Evolutionary conservation across 2,329 filamentous ascomycete species (phyloP).

Genomic region (Aspergillus sp.): DNA sequence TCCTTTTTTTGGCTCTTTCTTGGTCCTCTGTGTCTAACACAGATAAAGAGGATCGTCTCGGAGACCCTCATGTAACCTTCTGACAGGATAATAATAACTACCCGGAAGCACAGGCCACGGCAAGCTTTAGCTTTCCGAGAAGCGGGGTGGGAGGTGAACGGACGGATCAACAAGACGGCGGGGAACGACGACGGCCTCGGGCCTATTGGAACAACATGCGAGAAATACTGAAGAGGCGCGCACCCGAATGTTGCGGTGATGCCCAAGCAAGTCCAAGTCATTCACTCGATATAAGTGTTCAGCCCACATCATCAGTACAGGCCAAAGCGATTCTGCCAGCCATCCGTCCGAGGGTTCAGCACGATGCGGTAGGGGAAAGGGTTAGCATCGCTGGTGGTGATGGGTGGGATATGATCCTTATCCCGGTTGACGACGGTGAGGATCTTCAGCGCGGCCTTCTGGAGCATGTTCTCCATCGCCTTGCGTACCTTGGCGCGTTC

Average conservation of each 20-base stretch:
- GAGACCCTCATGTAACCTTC: not conserved
- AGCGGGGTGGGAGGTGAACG: not conserved
- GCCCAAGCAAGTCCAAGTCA: not conserved
- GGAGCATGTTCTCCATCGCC: slow-evolving; percentile 86
- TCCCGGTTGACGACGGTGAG: slow-evolving; percentile 82
- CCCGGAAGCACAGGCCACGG: not conserved
- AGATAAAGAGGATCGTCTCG: not conserved
- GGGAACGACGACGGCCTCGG: not conserved
- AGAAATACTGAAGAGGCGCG: too few relatives aligned
- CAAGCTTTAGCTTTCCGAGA: not conserved
- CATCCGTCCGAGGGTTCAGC: slow-evolving; percentile 77
- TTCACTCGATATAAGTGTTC: not conserved
- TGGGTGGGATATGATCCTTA: slow-evolving; percentile 95
- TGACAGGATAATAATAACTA: not conserved
- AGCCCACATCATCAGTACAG: slow-evolving; percentile 56
- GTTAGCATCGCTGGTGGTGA: slow-evolving; percentile 86
- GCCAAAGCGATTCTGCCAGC: slow-evolving; percentile 77
- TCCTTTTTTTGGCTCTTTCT: not conserved
- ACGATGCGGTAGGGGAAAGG: slow-evolving; percentile 94
- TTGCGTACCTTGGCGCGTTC: slow-evolving; percentile 85
- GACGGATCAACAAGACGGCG: not conserved
- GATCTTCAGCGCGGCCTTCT: slow-evolving; percentile 86
- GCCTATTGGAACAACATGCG: too few relatives aligned
- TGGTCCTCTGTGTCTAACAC: not conserved
- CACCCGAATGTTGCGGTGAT: not conserved